Evolutionary conservation across 768 basidiomycete species (phyloP), one percentile per base, ranked within the genome.

Genomic region (Cystofilobasidium bisporidii): DNA sequence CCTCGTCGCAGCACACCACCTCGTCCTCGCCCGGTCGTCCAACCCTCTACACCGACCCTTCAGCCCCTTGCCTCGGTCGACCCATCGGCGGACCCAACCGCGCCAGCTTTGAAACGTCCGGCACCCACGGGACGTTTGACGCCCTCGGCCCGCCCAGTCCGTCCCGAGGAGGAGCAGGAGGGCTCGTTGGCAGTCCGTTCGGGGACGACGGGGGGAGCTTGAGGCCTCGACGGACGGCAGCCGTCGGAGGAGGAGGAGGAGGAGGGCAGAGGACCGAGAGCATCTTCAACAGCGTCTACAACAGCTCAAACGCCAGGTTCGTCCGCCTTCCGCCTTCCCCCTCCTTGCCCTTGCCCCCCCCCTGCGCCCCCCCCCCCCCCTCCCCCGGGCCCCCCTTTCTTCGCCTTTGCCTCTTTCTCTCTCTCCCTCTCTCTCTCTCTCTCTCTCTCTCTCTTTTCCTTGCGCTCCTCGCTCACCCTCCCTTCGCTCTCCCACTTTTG

Each of bases 281-380:
- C 28, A 56, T 56, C 53, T 56, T 56, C 30, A 32, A 56, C 53
- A 56, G 53, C 53, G 53, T 56, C 28, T 56, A 56, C 53, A 56
- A 56, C 30, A 17, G 2, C 53, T 24, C 15, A 5, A 32, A 32
- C 53, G 30, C 53, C 28, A 56, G 53, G 53, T 56, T 11, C 10
- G 15, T 11, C 26, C 28, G 6, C 18, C 18, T 6, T 20, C 28
- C 50, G 6, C 26, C 14, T n/a, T n/a, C 45, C 45, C 45, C 45
- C 45, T 47, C 18, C 45, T 18, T 24, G 8, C 45, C 45, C 20
- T 47, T 20, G 9, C 45, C 18, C 45, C 20, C n/a, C n/a, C n/a
- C n/a, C n/a, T n/a, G n/a, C n/a, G n/a, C n/a, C n/a, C n/a, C n/a
- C n/a, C n/a, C n/a, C n/a, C n/a, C n/a, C n/a, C 20, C 28, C 50